Percentiles rank a stretch among this genome's conserved stretches.
phyloP scores from a whole-genome alignment of 208 protist species.

The Jaenimonas drosophilae region DNA sequence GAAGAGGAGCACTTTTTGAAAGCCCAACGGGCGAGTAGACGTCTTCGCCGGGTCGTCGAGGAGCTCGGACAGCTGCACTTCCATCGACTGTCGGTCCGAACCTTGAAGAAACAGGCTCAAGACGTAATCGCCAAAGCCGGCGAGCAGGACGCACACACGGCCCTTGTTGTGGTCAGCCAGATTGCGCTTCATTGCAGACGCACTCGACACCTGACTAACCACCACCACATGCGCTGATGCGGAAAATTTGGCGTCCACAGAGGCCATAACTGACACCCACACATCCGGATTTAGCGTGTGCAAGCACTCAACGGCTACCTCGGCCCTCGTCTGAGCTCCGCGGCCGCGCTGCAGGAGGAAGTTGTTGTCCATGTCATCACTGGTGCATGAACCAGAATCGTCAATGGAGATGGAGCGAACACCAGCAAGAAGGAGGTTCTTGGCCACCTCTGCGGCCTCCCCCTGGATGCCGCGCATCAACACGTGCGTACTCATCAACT shows the following conservation, averaged over 20 bases:
- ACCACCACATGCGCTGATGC: no score
- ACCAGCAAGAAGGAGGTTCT: constrained; percentile 89
- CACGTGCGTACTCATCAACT: constrained; percentile 54
- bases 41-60: constrained; percentile 12
- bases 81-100: constrained; percentile 3
- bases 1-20: no score
- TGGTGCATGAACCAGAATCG: constrained; percentile 17
- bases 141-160: constrained; percentile 10
- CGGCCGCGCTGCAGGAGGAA: constrained; percentile 46
- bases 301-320: constrained; percentile 11
- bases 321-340: constrained; percentile 8
- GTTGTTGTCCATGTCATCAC: constrained; percentile 20
- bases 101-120: constrained; percentile 21
- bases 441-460: constrained; percentile 63
- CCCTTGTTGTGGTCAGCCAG: no score
- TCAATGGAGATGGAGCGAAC: constrained; percentile 44
- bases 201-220: no score
- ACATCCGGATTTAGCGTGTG: constrained; percentile 41
- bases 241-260: constrained; percentile 8
- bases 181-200: no score
- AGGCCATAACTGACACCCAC: constrained; percentile 6
- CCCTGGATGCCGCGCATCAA: constrained; percentile 42
- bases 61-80: constrained; percentile 18
- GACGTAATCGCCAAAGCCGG: constrained; percentile 4
- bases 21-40: no score